A percentile compares a stretch with the other conserved stretches of the same genome.
Conservation (phyloP, 2,329 filamentous ascomycete genomes). For the Cryphonectria nitschkei region DNA sequence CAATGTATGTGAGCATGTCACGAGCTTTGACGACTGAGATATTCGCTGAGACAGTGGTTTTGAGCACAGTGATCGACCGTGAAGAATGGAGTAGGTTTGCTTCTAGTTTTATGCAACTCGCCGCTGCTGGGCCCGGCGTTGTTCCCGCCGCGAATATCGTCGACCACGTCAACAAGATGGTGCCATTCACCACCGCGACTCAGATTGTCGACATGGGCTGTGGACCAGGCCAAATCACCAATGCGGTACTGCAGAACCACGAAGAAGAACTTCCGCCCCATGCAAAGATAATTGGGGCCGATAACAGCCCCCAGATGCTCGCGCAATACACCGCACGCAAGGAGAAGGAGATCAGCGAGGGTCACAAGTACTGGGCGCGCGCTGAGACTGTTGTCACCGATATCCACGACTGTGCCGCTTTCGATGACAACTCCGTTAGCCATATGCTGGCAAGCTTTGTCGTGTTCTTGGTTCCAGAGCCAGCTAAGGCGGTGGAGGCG, state of each 20-base stretch:
- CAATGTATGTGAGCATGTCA: not conserved
- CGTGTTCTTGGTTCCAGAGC: slow-evolving; percentile 28
- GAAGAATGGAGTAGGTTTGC: slow-evolving; percentile 18
- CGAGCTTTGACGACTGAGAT: not conserved
- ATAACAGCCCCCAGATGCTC: slow-evolving; percentile 29
- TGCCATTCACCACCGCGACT: slow-evolving; percentile 28
- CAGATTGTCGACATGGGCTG: slow-evolving; percentile 30
- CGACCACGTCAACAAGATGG: slow-evolving; percentile 13
- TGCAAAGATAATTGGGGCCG: slow-evolving; percentile 26
- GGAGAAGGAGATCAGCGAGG: slow-evolving; percentile 20
- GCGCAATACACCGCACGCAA: slow-evolving; percentile 18
- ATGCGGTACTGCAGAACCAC: slow-evolving; percentile 26
- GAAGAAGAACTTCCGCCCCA: slow-evolving; percentile 7
- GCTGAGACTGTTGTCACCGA: slow-evolving; percentile 18
- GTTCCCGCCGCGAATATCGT: slow-evolving; percentile 28
- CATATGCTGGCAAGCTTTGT: slow-evolving; percentile 27
- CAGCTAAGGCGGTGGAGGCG: slow-evolving; percentile 22
- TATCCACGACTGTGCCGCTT: slow-evolving; percentile 24
- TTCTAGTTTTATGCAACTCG: slow-evolving; percentile 9
- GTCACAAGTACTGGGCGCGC: slow-evolving; percentile 21
- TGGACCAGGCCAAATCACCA: slow-evolving; percentile 29
- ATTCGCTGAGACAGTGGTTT: not conserved
- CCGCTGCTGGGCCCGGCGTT: slow-evolving; percentile 24
- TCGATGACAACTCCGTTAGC: slow-evolving; percentile 26
- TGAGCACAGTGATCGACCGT: slow-evolving; percentile 11